Base-by-base conservation (phyloP, 768 basidiomycete genomes). In the Trametes sanguinea region DNA sequence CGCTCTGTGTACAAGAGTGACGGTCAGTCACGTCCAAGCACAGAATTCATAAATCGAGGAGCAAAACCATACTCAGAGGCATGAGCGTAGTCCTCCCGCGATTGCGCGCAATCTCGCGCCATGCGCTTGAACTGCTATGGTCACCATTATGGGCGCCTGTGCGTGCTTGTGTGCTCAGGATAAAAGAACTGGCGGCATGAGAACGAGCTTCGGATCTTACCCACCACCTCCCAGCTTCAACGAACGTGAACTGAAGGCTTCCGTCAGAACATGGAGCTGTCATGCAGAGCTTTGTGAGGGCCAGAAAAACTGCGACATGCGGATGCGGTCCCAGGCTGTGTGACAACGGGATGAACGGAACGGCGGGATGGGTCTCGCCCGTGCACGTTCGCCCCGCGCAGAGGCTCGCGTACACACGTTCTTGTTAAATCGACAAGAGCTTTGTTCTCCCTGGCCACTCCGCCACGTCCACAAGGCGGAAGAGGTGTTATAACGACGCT, bases 161-260 rank as follows among this genome's bases (percentile, higher is more conserved):
- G 22, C 22, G 16, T 27, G 45, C 45, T 46, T 13, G 22, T 46
- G 45, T 22, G 17, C 45, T 29, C 45, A 46, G 48, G 48, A 16
- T 50, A 50, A 50, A 50, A 27, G 6, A 7, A 50, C 4, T 29
- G 14, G 48, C 30, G 35, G 47, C 1, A 14, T 9, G 27, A 3
- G 47, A 45, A 30, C 47, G 32, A 50, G 48, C 17, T 46, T 32
- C 48, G 48, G 48, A 50, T 50, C 48, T 50, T 50, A 33, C 30
- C 27, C 48, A 50, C 22, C 22, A 22, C 22, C 22, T 1, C 1
- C 22, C 22, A 22, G 22, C 22, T 22, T 22, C 22, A 22, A 22
- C 22, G 22, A 22, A 22, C 22, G 22, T 22, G 22, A 22, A 22
- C 22, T 22, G 22, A 1, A 22, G 35, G 35, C 35, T 46, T 27